These are phyloP conservation scores for Gardenia jasminoides DNA, from an alignment of 257 asterid genomes.

Conservation along the genomic window DNA sequence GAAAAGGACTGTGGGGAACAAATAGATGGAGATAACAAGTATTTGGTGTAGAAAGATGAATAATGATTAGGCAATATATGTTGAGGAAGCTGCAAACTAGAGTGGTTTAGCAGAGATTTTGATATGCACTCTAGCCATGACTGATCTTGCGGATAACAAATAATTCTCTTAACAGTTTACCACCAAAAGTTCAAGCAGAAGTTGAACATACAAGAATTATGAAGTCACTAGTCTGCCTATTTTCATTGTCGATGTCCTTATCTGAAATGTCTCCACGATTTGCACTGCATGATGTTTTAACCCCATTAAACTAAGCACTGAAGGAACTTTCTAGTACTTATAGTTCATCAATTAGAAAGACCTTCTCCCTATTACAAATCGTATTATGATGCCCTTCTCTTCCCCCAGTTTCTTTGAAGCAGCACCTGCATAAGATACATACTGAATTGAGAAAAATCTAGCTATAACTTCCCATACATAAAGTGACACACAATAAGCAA, in stretches of 20 bases:
- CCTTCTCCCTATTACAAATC: conserved; percentile 95
- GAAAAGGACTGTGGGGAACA: background rate
- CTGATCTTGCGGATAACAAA: background rate
- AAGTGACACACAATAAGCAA: background rate
- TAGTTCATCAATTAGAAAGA: conserved; percentile 27
- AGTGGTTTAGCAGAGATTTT: background rate
- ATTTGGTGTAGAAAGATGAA: background rate
- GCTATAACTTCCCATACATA: background rate
- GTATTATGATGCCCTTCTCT: conserved; percentile 68
- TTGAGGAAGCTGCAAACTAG: background rate
- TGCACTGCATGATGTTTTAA: conserved; percentile 57
- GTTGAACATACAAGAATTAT: conserved; percentile 66
- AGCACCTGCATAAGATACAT: conserved; percentile 41
- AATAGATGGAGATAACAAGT: background rate
- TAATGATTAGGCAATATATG: background rate
- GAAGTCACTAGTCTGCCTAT: conserved; percentile 65
- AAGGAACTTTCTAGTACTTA: conserved; percentile 24
- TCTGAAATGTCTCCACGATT: conserved; percentile 64
- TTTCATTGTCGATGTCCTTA: conserved; percentile 66
- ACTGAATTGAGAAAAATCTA: background rate
- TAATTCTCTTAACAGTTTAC: background rate
- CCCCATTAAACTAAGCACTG: conserved; percentile 34
- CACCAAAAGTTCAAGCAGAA: conserved; percentile 13
- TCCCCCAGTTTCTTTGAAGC: conserved; percentile 64
- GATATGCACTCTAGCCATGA: background rate